These are phyloP conservation scores for Crataegus laevigata DNA, from an alignment of 306 rosid genomes.

Conservation along the genomic window DNA sequence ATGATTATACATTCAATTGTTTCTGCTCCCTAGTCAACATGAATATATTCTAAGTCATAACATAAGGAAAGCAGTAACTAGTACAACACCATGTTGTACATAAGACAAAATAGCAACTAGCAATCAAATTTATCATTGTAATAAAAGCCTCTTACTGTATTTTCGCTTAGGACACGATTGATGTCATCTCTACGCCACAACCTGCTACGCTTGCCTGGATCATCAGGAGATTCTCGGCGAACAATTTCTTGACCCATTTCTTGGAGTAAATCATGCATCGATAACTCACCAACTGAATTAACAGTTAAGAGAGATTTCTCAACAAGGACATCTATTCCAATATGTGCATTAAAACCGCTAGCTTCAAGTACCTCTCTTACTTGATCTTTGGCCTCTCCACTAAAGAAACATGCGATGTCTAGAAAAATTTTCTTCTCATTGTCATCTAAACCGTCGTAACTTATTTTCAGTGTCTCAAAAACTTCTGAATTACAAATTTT, in stretches of 20 bases:
- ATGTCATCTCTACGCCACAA: conserved; percentile 18
- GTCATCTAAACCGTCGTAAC: conserved; percentile 19
- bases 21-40: not conserved
- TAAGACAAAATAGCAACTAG: not conserved
- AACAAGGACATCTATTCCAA: conserved; percentile 29
- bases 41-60: no score
- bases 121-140: not conserved
- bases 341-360: conserved; percentile 12
- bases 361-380: conserved; percentile 4
- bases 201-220: not conserved
- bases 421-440: conserved; percentile 22
- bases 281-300: not conserved
- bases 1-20: not conserved
- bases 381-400: conserved; percentile 18
- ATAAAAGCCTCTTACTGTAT: not conserved
- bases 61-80: not conserved
- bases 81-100: not conserved
- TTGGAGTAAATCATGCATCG: conserved; percentile 33
- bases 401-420: conserved; percentile 31
- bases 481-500: not conserved
- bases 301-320: conserved; percentile 31
- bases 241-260: conserved; percentile 2
- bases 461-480: conserved; percentile 2
- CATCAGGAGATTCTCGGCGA: not conserved
- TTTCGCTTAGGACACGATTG: conserved; percentile 11